A percentile compares a stretch with the other conserved stretches of the same genome.
These are phyloP conservation scores for Rhizopogon vulgaris DNA, from an alignment of 768 basidiomycete species.

Conservation along the genomic window DNA sequence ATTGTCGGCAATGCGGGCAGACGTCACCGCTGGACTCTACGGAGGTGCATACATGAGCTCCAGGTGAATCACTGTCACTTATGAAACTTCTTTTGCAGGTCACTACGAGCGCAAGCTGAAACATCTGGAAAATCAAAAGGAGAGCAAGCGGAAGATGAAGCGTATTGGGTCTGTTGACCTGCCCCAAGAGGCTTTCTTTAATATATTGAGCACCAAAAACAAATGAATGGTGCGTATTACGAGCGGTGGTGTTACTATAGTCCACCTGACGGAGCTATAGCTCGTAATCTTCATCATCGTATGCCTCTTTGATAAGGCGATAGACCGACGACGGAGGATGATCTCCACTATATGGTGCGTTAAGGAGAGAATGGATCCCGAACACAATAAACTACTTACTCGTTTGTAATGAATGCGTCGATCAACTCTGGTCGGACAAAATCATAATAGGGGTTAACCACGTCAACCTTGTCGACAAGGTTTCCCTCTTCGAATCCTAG, in stretches of 20 bases:
- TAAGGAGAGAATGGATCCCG: conserved; percentile 1
- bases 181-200: conserved; percentile 94
- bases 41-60: conserved; percentile 46
- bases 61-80: background rate
- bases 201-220: conserved; percentile 67
- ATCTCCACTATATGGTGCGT: conserved; percentile 61
- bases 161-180: conserved; percentile 82
- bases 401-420: conserved; percentile 92
- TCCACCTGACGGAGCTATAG: conserved; percentile 35
- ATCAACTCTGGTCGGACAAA: conserved; percentile 91
- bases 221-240: conserved; percentile 10
- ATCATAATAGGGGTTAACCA: conserved; percentile 95
- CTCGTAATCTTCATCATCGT: conserved; percentile 91
- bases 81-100: conserved; percentile 31
- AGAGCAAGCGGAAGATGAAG: conserved; percentile 87
- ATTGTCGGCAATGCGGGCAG: conserved; percentile 76
- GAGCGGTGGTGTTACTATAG: background rate
- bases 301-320: conserved; percentile 86
- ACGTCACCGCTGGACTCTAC: conserved; percentile 92
- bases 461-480: conserved; percentile 83
- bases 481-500: conserved; percentile 71
- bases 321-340: conserved; percentile 95
- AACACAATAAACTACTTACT: conserved; percentile 52
- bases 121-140: conserved; percentile 86
- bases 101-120: conserved; percentile 94